Conservation (phyloP, 192 early-diverging fungal species). For the Gonapodya sp. region DNA sequence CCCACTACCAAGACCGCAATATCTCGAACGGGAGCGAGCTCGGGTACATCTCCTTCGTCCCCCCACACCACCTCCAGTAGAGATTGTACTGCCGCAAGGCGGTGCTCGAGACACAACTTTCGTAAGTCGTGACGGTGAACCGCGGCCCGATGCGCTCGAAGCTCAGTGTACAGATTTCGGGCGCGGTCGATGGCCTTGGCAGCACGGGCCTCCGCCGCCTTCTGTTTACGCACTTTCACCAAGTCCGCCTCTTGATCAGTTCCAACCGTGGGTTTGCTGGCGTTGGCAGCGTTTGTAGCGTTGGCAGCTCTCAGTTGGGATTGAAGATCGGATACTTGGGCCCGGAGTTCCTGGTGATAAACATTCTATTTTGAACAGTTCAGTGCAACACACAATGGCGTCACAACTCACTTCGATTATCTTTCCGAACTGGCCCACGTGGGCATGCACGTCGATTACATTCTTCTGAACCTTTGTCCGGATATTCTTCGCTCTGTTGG, state of each 20-base stretch:
- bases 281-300: no score
- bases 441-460: conserved; percentile 44
- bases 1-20: not conserved
- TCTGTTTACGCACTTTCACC: no score
- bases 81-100: not conserved
- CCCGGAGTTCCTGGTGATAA: not conserved
- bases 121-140: not conserved
- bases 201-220: not conserved
- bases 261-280: no score
- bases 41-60: not conserved
- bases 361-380: no score
- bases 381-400: no score
- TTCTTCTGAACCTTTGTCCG: conserved; percentile 54
- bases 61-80: not conserved
- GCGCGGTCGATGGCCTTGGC: not conserved
- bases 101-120: not conserved
- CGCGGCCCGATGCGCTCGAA: not conserved
- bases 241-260: no score
- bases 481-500: conserved; percentile 60
- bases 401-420: conserved; percentile 35
- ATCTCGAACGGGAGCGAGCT: not conserved
- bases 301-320: not conserved
- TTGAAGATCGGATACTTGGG: not conserved
- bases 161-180: not conserved
- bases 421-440: conserved; percentile 49